phyloP scores from a whole-genome alignment of 805 yeast species.

The Lachancea thermotolerans region DNA sequence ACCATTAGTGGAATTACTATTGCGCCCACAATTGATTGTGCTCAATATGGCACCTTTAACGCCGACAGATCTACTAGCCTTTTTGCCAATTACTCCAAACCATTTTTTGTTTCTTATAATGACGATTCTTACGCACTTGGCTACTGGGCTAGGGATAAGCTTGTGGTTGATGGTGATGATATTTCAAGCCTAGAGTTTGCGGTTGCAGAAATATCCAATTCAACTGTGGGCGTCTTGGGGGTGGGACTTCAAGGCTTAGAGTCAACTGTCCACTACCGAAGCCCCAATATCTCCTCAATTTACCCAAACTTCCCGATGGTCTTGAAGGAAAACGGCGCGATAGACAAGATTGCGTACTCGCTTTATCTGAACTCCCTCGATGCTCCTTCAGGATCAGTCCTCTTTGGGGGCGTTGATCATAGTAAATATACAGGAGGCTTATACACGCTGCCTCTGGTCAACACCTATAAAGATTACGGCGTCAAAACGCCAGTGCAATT shows the following conservation, averaged over 20 bases:
- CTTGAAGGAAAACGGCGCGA: slow-evolving; percentile 46
- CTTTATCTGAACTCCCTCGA: slow-evolving; percentile 41
- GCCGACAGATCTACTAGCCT: slow-evolving; percentile 13
- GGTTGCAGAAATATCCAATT: slow-evolving; percentile 51
- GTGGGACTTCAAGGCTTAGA: slow-evolving; percentile 63
- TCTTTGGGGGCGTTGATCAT: slow-evolving; percentile 61
- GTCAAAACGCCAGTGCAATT: slow-evolving; percentile 34
- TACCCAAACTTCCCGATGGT: slow-evolving; percentile 60
- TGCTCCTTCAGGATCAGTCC: slow-evolving; percentile 40
- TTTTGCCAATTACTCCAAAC: slow-evolving; percentile 13
- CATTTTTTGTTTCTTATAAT: slow-evolving; percentile 39
- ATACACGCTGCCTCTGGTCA: slow-evolving; percentile 42
- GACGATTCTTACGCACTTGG: slow-evolving; percentile 48
- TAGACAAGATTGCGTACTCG: slow-evolving; percentile 48
- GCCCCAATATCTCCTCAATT: too few relatives aligned
- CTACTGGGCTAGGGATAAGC: slow-evolving; percentile 55
- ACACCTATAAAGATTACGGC: slow-evolving; percentile 29
- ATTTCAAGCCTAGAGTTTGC: slow-evolving; percentile 56
- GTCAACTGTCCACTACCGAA: slow-evolving; percentile 25
- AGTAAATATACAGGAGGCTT: slow-evolving; percentile 46
- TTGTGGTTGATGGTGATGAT: slow-evolving; percentile 41
- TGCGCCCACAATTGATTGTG: slow-evolving; percentile 19
- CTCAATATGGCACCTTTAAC: slow-evolving; percentile 14
- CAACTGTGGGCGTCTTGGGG: slow-evolving; percentile 59
- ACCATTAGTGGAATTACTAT: slow-evolving; percentile 14